Evolutionary conservation across 495 filamentous ascomycete genomes (phyloP).

Genomic region (Podospora appendiculata): DNA sequence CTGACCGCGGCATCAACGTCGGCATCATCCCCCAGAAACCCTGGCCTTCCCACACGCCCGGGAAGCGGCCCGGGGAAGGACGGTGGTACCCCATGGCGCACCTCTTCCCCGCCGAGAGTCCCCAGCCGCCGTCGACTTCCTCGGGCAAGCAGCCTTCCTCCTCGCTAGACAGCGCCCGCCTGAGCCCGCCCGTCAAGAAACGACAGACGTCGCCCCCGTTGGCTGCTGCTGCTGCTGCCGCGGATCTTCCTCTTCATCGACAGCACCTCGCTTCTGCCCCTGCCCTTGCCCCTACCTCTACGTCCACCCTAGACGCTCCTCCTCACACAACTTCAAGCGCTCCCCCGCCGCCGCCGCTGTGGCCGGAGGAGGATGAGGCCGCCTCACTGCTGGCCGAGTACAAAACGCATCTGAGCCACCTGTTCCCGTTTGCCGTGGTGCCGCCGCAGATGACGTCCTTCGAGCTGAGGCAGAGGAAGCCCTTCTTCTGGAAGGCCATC

Average conservation of each 20-base stretch:
- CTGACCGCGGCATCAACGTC: not conserved
- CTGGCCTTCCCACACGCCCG: not conserved
- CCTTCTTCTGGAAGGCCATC: conserved; percentile 25
- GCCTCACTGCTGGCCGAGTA: conserved; percentile 13
- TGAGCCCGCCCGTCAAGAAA: not conserved
- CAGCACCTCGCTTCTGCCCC: not conserved
- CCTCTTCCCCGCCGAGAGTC: conserved; percentile 4
- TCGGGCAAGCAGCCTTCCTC: too few species aligned
- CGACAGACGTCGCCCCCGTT: not conserved
- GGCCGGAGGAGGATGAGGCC: conserved; percentile 21
- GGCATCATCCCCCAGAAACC: not conserved
- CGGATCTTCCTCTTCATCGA: too few species aligned
- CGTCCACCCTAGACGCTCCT: not conserved
- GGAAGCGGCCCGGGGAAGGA: not conserved
- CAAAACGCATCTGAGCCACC: conserved; percentile 2
- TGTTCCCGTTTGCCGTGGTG: conserved; percentile 21
- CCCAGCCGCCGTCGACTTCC: not conserved
- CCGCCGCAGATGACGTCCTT: conserved; percentile 13
- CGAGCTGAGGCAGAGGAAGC: conserved; percentile 14
- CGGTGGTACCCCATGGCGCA: conserved; percentile 1
- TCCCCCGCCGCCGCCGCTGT: conserved; percentile 2
- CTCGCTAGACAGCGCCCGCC: not conserved
- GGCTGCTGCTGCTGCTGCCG: too few species aligned
- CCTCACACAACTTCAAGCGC: not conserved
- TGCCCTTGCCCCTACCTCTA: not conserved